Evolutionary conservation across 75 land plant species (phyloP), one percentile per base, ranked within the genome.

Genomic region (Sequoiadendron giganteum): DNA sequence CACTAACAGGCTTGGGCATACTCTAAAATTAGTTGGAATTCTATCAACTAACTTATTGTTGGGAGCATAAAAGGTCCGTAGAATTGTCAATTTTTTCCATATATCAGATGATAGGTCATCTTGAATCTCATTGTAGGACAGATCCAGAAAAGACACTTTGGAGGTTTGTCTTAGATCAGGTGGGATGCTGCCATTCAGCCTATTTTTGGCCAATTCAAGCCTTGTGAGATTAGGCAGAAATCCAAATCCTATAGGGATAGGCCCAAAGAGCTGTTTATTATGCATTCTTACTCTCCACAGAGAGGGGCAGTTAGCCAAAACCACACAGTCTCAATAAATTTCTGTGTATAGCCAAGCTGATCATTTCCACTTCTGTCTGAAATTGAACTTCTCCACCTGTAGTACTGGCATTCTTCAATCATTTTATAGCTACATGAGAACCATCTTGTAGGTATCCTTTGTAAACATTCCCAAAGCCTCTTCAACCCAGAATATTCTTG

Each of bases 241-340:
- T 8, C 96, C 93, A 32, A 95, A 82, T 25, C 96, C 97, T 18
- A 47, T 70, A 2, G 99, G 99, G 52, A 98, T 88, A 16, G 94
- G 86, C 14, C 99, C 98, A 39, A 92, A 92, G 58, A 98, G 70
- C 56, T 84, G 87, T 85, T 98, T 98, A 55, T 92, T 90, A 18
- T 96, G 95, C 40, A 97, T 90, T 56, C 99, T 89, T 25, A 96
- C 93, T 11, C 96, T 92, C 14, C 90, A 86, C 15, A 98, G 89
- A 15, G 94, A 94, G 2, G 36, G 16, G 87, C 98, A 98, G 25
- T 82, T 47, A 32, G 93, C 86, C 19, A 96, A 83, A 40, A 36
- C 38, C 38, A 36, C 38, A 36, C 0, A 36, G 38, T 36, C 38
- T 36, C 38, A 36, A 36, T 36, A 36, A 36, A 0, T 36, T 36